Base-by-base conservation (phyloP, 345 rosid species). In the Passiflora organensis region DNA sequence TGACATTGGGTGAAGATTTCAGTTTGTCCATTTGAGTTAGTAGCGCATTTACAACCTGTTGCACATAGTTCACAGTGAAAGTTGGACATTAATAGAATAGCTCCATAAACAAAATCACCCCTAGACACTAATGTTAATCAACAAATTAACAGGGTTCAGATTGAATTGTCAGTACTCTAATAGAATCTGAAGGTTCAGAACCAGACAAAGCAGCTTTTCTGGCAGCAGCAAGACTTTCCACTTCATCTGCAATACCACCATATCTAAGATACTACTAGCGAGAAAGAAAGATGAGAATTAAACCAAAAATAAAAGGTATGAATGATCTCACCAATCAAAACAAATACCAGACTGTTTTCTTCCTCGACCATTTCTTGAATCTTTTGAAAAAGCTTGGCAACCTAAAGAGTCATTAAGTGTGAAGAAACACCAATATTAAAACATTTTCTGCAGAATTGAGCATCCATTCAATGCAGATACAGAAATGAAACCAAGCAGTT, bases 321-420 rank as follows among this genome's bases (percentile, higher is more conserved):
- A 66, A 59, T 52, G 66, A 62, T 64, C 99, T 84, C 84, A 93
- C 99, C 99, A 63, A 93, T 89, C 80, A 93, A 74, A 76, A 93
- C 97, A 85, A 89, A 86, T 72, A 93, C 94, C 73, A 93, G 82
- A 78, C 80, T 89, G 86, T 76, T 84, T 68, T 93, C 96, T 82
- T 93, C 99, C 81, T 93, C 99, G 50, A 85, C 86, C 99, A 93
- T 89, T 72, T 93, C 99, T 82, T 93, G 99, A 67, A 93, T 93
- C 66, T 93, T 93, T 50, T 86, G 95, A 72, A 93, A 93, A 69
- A 93, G 97, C 82, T 82, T 86, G 48, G 99, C 96, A 43, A 93
- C 99, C 96, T 93, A 63, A 60, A n/a, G n/a, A n/a, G n/a, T n/a
- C n/a, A n/a, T n/a, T n/a, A n/a, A n/a, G n/a, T 64, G 39, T 23